Conservation (phyloP, 129 eudicot species). For the Centella asiatica region DNA sequence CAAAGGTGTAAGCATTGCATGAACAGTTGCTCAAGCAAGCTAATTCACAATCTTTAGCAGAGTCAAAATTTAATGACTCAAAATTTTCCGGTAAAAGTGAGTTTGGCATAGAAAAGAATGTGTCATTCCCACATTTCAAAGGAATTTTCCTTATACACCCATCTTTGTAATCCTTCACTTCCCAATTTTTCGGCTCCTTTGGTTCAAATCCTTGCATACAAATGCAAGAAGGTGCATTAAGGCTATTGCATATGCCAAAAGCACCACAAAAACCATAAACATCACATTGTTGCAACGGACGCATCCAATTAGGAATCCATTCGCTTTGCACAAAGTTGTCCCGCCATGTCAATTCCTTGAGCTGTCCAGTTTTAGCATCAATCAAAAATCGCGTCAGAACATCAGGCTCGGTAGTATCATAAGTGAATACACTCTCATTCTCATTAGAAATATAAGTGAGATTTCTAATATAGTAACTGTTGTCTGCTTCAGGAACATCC, state of each 20-base stretch:
- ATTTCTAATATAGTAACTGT: background rate
- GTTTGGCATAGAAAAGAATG: background rate
- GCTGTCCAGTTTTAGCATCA: conserved; percentile 3
- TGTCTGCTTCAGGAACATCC: background rate
- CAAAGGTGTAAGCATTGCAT: conserved; percentile 3
- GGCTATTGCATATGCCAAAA: conserved; percentile 1
- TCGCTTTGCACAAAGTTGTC: background rate
- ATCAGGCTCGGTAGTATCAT: background rate
- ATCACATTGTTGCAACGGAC: background rate
- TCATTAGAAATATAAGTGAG: background rate
- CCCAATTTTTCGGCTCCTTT: conserved; percentile 14
- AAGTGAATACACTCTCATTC: conserved; percentile 12
- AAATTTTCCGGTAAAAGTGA: background rate
- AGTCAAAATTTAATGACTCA: background rate
- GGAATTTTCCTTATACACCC: conserved; percentile 18
- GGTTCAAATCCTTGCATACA: conserved; percentile 25
- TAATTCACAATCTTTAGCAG: background rate
- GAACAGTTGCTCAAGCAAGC: conserved; percentile 6
- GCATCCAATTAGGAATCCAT: conserved; percentile 9
- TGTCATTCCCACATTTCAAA: conserved; percentile 17
- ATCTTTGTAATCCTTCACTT: conserved; percentile 10
- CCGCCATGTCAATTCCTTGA: conserved; percentile 1
- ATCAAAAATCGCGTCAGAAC: conserved; percentile 3
- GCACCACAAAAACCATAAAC: conserved; percentile 16
- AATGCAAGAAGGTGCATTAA: conserved; percentile 9